These are phyloP conservation scores for Saturnispora gosingensis DNA, from an alignment of 805 yeast species.

Conservation along the genomic window DNA sequence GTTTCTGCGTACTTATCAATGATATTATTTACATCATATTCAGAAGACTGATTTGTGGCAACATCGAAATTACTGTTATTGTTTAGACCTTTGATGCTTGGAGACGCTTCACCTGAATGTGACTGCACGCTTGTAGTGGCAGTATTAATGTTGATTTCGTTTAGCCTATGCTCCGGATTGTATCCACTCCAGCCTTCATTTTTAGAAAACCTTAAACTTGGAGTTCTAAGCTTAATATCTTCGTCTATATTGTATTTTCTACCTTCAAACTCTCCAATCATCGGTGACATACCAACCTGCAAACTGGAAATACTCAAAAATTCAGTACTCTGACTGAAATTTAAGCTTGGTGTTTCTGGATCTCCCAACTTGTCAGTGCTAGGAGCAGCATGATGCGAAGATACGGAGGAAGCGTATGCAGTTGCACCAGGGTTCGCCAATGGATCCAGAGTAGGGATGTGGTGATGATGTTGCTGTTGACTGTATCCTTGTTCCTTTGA, in stretches of 20 bases:
- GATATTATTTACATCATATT: slow-evolving; percentile 11
- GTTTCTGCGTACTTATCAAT: slow-evolving; percentile 11
- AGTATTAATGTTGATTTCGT: background rate
- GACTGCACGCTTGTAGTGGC: background rate
- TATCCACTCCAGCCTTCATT: background rate
- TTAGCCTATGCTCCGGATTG: background rate
- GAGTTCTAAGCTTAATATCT: slow-evolving; percentile 5
- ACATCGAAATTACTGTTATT: background rate
- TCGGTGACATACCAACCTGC: slow-evolving; percentile 8
- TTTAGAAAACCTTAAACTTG: background rate
- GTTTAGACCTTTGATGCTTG: slow-evolving; percentile 3
- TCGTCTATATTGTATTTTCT: slow-evolving; percentile 6
- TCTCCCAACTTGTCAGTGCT: background rate
- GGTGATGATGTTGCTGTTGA: background rate
- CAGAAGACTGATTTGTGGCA: slow-evolving; percentile 10
- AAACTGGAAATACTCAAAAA: background rate
- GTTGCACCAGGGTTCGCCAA: background rate
- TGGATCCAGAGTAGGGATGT: slow-evolving; percentile 2
- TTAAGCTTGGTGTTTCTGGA: background rate
- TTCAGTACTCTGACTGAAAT: slow-evolving; percentile 1
- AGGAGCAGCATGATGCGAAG: background rate
- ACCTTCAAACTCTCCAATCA: slow-evolving; percentile 15
- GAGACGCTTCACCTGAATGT: background rate
- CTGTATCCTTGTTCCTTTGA: background rate
- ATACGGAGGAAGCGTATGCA: background rate